phyloP scores from a whole-genome alignment of 148 eudicot genomes.

The Rhododendron ovatum region DNA sequence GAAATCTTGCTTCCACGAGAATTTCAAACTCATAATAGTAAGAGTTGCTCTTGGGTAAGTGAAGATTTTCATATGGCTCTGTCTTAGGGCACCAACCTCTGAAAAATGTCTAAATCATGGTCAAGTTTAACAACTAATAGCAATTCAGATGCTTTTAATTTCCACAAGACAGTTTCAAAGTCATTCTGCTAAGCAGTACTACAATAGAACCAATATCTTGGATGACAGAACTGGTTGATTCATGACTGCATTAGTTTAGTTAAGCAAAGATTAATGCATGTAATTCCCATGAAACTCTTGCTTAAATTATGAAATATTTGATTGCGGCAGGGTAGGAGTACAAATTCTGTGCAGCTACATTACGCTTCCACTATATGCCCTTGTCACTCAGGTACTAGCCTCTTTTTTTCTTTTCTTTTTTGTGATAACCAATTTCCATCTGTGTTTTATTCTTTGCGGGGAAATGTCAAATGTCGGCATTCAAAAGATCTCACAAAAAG shows the following conservation, averaged over 20 bases:
- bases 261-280: neutral
- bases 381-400: constrained; percentile 72
- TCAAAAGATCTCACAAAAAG: neutral
- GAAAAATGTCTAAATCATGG: neutral
- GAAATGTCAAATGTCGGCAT: neutral
- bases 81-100: neutral
- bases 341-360: constrained; percentile 78
- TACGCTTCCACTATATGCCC: constrained; percentile 85
- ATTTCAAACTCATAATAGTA: constrained; percentile 30
- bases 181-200: neutral
- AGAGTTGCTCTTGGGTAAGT: constrained; percentile 74
- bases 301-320: neutral
- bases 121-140: neutral
- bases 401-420: too few relatives aligned
- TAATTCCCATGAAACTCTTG: neutral
- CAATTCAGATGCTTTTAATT: neutral
- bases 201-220: neutral
- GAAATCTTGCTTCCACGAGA: constrained; percentile 60
- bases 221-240: neutral
- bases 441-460: neutral
- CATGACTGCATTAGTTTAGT: neutral
- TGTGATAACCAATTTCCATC: neutral
- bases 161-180: neutral
- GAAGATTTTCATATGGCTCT: neutral
- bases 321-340: constrained; percentile 47